A percentile compares a stretch with the other conserved stretches of the same genome.
phyloP scores from a whole-genome alignment of 768 basidiomycete species.

The Gloeostereum incarnatum region DNA sequence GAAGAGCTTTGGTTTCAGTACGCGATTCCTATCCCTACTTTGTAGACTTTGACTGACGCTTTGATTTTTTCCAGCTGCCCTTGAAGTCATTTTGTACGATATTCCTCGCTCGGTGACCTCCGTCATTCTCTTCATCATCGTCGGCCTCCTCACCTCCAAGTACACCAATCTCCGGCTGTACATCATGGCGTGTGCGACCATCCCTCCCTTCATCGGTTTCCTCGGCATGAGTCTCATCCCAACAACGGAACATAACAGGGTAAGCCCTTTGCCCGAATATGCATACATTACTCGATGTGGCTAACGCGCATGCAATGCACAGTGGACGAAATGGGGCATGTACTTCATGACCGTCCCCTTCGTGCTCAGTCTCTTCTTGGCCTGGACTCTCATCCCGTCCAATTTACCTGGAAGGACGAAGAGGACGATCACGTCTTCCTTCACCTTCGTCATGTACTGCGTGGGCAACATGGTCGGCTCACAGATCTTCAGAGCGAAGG shows the following conservation, averaged over 20 bases:
- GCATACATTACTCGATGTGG: no score
- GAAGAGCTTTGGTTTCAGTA: constrained; percentile 6
- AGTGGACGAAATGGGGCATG: constrained; percentile 9
- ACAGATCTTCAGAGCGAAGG: constrained; percentile 4
- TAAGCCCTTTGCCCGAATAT: no score
- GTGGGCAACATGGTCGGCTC: constrained; percentile 8
- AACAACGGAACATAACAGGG: constrained; percentile 2
- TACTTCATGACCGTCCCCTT: constrained; percentile 8
- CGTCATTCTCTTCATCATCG: constrained; percentile 5
- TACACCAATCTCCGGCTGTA: constrained; percentile 4
- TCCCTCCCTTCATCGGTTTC: constrained; percentile 7
- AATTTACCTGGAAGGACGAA: constrained; percentile 10
- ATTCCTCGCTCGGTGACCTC: constrained; percentile 3
- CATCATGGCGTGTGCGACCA: constrained; percentile 4
- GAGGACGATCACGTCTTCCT: constrained; percentile 7
- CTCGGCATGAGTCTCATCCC: constrained; percentile 4
- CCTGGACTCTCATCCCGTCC: constrained; percentile 8
- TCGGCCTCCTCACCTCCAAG: constrained; percentile 3
- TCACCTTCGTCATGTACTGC: constrained; percentile 8
- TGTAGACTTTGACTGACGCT: neutral
- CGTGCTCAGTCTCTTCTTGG: constrained; percentile 7
- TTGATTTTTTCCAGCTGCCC: neutral
- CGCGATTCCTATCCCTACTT: neutral
- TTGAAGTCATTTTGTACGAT: constrained; percentile 3
- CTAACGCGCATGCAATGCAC: no score